Percentiles rank a stretch among this genome's conserved stretches.
These are phyloP conservation scores for Vitis vinifera DNA, from an alignment of 164 flowering plant genomes.

Conservation along the genomic window ASM3070453v1 NC_081819.1:6923001-6923500, in stretches of 20 bases:
- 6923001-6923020: not conserved
- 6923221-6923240: slow-evolving; percentile 1
- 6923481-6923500: not conserved
- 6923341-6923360: slow-evolving; percentile 77
- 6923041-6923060: not conserved
- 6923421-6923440: not conserved
- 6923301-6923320: slow-evolving; percentile 78
- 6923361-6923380: slow-evolving; percentile 46
- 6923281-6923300: slow-evolving; percentile 91
- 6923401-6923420: not conserved
- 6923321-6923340: slow-evolving; percentile 63
- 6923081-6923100: slow-evolving; percentile 11
- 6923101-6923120: slow-evolving; percentile 75
- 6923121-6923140: slow-evolving; percentile 69
- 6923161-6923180: slow-evolving; percentile 75
- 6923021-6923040: not conserved
- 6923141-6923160: slow-evolving; percentile 83
- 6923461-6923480: not conserved
- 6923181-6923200: slow-evolving; percentile 26
- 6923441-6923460: not conserved
- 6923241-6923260: slow-evolving; percentile 2
- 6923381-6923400: not conserved
- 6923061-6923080: not conserved
- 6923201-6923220: not conserved
- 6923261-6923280: slow-evolving; percentile 47